Conservation (phyloP, 257 asterid species). For the Ilex aquifolium region DNA sequence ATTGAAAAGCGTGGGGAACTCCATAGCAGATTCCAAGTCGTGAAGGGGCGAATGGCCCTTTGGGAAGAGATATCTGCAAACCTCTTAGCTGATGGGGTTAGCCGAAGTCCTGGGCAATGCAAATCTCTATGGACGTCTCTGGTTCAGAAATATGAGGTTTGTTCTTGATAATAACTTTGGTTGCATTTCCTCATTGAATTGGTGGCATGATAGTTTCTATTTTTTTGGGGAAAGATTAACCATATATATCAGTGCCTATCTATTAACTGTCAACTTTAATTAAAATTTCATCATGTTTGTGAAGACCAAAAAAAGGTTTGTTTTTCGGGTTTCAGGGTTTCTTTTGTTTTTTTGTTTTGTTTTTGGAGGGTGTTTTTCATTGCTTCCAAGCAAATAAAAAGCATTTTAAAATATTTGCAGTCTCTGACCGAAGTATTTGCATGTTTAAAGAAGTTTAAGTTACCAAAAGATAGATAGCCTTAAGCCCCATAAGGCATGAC, state of each 20-base stretch:
- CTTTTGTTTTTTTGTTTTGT: no score
- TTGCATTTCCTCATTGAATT: not conserved
- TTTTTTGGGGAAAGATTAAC: no score
- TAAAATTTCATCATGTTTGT: no score
- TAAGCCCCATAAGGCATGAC: no score
- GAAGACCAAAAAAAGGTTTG: not conserved
- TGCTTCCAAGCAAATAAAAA: no score
- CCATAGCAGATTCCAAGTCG: conserved; percentile 75
- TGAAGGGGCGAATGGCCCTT: conserved; percentile 90
- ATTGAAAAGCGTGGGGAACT: conserved; percentile 82
- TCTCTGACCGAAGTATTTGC: no score
- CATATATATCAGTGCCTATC: no score
- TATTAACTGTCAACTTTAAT: no score
- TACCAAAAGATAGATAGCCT: no score
- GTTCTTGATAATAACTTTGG: conserved; percentile 17
- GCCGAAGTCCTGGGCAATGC: conserved; percentile 85
- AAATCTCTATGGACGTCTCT: conserved; percentile 96
- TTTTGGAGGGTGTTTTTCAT: no score
- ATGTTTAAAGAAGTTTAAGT: no score
- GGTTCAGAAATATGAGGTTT: conserved; percentile 87
- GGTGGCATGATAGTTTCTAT: not conserved
- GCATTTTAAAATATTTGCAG: no score
- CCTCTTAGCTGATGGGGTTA: conserved; percentile 52
- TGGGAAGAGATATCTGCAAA: conserved; percentile 94
- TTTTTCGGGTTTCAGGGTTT: not conserved